These are phyloP conservation scores for Cicer chorassanicum DNA, from an alignment of 306 rosid species.

Conservation along the genomic window DNA sequence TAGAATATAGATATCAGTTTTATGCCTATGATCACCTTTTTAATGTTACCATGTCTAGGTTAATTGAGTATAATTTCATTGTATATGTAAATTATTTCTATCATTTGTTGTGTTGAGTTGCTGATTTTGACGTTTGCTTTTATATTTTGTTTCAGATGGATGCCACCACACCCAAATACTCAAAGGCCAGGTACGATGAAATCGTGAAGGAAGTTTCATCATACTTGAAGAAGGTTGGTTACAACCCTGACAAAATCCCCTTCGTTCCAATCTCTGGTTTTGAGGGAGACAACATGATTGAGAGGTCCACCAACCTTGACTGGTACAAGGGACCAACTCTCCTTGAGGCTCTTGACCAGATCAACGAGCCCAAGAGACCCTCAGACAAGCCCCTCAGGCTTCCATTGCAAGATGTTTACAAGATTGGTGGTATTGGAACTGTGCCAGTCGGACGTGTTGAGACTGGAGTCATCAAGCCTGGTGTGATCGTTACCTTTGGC, in stretches of 20 bases:
- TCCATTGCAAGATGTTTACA: slow-evolving; percentile 55
- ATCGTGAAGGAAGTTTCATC: slow-evolving; percentile 56
- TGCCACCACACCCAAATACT: slow-evolving; percentile 68
- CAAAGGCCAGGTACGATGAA: slow-evolving; percentile 60
- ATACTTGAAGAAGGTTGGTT: slow-evolving; percentile 72
- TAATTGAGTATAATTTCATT: too few relatives aligned
- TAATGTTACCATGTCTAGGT: too few relatives aligned
- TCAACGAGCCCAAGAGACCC: slow-evolving; percentile 53
- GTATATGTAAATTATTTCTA: too few relatives aligned
- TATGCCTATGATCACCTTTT: too few relatives aligned
- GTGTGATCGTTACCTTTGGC: slow-evolving; percentile 50
- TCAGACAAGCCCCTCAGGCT: slow-evolving; percentile 55
- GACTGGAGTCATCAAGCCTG: slow-evolving; percentile 48
- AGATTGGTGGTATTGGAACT: slow-evolving; percentile 58
- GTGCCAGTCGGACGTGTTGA: slow-evolving; percentile 57
- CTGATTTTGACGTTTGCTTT: background rate
- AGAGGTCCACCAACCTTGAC: slow-evolving; percentile 62
- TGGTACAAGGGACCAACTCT: slow-evolving; percentile 62
- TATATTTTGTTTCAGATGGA: slow-evolving; percentile 47
- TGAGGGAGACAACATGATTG: slow-evolving; percentile 58
- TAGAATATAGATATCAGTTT: background rate
- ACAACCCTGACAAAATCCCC: slow-evolving; percentile 63
- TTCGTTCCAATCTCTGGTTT: slow-evolving; percentile 67
- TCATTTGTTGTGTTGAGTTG: background rate
- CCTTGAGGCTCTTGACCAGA: slow-evolving; percentile 55